Evolutionary conservation across 2,329 filamentous ascomycete genomes (phyloP).

Genomic region (Ceratocystis harringtonii): DNA sequence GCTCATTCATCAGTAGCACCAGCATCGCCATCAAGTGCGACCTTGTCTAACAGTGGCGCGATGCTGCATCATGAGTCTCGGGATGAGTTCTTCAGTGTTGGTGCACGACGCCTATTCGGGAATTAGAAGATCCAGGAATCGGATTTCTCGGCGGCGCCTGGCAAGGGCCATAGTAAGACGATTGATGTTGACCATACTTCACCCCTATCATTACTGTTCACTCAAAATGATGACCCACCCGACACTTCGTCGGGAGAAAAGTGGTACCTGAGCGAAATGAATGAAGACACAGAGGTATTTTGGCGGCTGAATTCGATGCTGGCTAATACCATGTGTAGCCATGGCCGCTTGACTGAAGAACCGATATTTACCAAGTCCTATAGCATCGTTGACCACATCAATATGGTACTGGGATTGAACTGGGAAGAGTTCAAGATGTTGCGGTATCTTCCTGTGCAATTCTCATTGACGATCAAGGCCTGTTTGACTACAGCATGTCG

Average conservation of each 20-base stretch:
- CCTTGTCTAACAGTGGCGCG: neutral
- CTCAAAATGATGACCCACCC: neutral
- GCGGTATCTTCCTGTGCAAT: neutral
- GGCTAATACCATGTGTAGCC: neutral
- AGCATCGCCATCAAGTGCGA: neutral
- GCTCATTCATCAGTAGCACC: neutral
- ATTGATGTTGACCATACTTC: neutral
- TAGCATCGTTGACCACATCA: neutral
- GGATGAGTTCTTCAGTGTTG: slow-evolving; percentile 3
- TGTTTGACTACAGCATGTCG: neutral
- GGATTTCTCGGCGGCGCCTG: neutral
- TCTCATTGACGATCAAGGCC: neutral
- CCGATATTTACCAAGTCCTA: neutral
- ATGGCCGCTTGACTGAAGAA: neutral
- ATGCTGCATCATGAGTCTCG: neutral
- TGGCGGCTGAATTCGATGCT: neutral
- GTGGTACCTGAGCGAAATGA: slow-evolving; percentile 1
- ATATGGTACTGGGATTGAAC: neutral
- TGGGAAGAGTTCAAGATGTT: slow-evolving; percentile 1
- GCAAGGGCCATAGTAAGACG: neutral
- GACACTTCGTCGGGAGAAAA: neutral
- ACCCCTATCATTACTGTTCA: neutral
- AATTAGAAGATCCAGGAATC: neutral
- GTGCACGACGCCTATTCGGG: neutral
- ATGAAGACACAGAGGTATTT: neutral